Evolutionary conservation across 257 asterid species (phyloP), one percentile per base, ranked within the genome.

Genomic region (Ajuga chamaepitys): DNA sequence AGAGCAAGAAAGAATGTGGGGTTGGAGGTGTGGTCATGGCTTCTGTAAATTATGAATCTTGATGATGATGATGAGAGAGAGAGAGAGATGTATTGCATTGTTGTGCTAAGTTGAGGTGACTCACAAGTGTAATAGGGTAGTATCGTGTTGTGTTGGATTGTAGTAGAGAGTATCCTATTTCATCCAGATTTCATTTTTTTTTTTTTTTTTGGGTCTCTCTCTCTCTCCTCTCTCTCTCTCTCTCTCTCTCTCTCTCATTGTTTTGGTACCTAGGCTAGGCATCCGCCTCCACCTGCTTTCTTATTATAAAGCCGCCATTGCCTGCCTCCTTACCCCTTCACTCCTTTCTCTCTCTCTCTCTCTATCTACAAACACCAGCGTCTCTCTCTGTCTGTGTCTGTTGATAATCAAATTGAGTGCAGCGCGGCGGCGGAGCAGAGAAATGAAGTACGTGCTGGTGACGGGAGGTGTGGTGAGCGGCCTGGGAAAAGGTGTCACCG

Each of bases 401-500:
- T n/a, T n/a, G n/a, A n/a, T n/a, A 16, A 52, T 18, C 9, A 2
- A 32, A 56, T 46, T 18, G 11, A 30, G 37, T 30, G 37, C 7
- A 8, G 37, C 37, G 7, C 7, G 7, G 37, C 37, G 20, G 6
- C 28, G 18, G 34, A 24, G 72, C 26, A 21, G 61, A 21, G 61
- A 64, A 80, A 91, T 91, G 98, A 91, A 91, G 89, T 91, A 91
- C 72, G 95, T 91, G 11, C 79, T 91, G 83, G 98, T 91, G 5
- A 91, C 96, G 13, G 98, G 98, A 11, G 98, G 98, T 67, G 98
- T 91, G 20, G 98, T 91, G 12, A 91, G 98, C 68, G 96, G 98
- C 18, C 87, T 91, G 14, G 98, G 98, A 16, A 91, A 91, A 73
- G 98, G 98, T 38, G 98, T 91, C 50, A 91, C 98, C 13, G 98